Conservation (phyloP, 345 rosid species). For the Cochlearia excelsa region DNA sequence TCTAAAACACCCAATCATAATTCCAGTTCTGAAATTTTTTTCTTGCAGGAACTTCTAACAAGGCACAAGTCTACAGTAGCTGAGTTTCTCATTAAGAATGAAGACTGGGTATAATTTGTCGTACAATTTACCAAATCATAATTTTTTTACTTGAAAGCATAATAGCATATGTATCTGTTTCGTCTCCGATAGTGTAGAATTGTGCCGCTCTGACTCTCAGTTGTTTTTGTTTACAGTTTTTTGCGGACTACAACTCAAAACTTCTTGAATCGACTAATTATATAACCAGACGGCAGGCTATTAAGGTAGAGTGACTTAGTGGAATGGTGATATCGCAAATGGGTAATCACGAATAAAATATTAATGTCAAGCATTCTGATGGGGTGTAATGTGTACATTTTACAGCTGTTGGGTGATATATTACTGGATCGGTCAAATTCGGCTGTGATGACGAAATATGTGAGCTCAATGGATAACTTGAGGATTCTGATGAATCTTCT, state of each 20-base stretch:
- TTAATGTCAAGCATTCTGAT: slow-evolving; percentile 3
- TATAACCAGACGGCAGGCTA: slow-evolving; percentile 87
- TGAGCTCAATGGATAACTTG: slow-evolving; percentile 82
- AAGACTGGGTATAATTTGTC: slow-evolving; percentile 65
- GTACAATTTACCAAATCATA: slow-evolving; percentile 5
- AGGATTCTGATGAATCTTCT: slow-evolving; percentile 94
- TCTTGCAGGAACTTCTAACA: slow-evolving; percentile 78
- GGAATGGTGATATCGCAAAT: neutral
- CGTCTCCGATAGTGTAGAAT: neutral
- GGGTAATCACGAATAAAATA: neutral
- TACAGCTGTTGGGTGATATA: slow-evolving; percentile 77
- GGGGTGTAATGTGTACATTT: slow-evolving; percentile 14
- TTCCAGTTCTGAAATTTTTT: slow-evolving; percentile 17
- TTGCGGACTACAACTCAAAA: slow-evolving; percentile 52
- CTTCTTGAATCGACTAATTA: slow-evolving; percentile 55
- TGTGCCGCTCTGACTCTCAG: slow-evolving; percentile 4
- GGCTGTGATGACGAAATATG: slow-evolving; percentile 72
- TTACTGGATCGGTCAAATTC: slow-evolving; percentile 82
- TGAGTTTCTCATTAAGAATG: slow-evolving; percentile 78
- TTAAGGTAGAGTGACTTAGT: slow-evolving; percentile 52
- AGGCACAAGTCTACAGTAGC: slow-evolving; percentile 97
- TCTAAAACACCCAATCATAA: slow-evolving; percentile 2
- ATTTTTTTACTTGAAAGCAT: neutral
- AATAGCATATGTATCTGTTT: neutral
- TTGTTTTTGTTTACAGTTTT: slow-evolving; percentile 59